Evolutionary conservation across 2,329 filamentous ascomycete genomes (phyloP), one percentile per base, ranked within the genome.

Genomic region (Fusarium sp.): DNA sequence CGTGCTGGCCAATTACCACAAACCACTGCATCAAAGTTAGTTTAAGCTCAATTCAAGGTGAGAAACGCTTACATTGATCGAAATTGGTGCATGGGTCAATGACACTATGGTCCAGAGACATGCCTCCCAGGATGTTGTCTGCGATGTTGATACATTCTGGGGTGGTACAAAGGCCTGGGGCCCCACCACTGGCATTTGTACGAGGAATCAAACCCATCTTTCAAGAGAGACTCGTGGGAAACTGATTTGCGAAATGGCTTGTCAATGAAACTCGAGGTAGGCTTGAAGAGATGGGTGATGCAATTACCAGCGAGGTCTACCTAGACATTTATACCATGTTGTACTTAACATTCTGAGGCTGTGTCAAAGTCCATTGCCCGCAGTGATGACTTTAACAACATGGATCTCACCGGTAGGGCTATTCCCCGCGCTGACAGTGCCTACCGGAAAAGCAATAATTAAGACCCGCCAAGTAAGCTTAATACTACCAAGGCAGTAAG

Each of bases 51-150:
- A n/a, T n/a, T n/a, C n/a, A n/a, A n/a, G n/a, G n/a, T n/a, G n/a
- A n/a, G n/a, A n/a, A n/a, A n/a, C n/a, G 22, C 22, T 44, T 34
- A 59, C 89, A 85, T 75, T 89, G 83, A 64, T 92, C 89, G 64
- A 93, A 93, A 73, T 92, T 80, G 15, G 83, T 86, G 74, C 91
- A 93, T 2, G 91, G 87, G 74, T 93, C 90, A 40, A 93, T 81
- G 4, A 87, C 79, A 62, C 86, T 82, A 77, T 91, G 90, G 52
- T 89, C 61, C 8, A 72, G 61, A 3, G 77, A 73, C 0, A 80
- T 11, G 20, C 53, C 47, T 18, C 34, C 16, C 43, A 38, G 44
- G 14, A 56, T 56, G 14, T 38, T 24, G 3, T 15, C n/a, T 38
- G 53, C 53, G 18, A 47, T 7, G 8, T 56, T 30, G 25, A 47